A percentile compares a stretch with the other conserved stretches of the same genome.
These are phyloP conservation scores for Sonneratia caseolaris DNA, from an alignment of 345 rosid species.

Conservation along the genomic window DNA sequence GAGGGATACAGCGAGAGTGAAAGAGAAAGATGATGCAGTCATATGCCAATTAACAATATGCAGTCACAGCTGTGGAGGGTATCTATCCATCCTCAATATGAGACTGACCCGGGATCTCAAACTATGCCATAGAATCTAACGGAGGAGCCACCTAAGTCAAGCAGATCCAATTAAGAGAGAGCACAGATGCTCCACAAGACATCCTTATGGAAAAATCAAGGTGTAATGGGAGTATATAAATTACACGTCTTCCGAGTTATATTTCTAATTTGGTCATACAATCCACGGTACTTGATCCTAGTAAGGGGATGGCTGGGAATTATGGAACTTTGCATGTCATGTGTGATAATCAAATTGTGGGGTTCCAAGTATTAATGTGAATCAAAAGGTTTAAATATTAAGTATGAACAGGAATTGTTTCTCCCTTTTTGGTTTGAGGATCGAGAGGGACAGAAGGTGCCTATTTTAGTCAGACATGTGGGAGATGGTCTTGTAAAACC, in stretches of 20 bases:
- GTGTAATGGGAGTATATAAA: no score
- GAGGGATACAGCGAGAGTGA: neutral
- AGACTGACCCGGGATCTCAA: neutral
- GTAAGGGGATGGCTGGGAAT: neutral
- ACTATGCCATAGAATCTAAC: no score
- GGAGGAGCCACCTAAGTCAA: no score
- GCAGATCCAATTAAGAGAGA: no score
- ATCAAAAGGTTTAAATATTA: neutral
- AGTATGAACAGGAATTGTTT: no score
- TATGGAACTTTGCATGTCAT: neutral
- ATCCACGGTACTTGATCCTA: no score
- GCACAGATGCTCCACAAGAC: no score
- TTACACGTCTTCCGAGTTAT: no score
- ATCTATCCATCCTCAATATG: neutral
- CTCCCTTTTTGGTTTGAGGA: no score
- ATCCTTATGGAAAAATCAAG: no score
- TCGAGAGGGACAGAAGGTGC: neutral
- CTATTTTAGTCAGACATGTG: neutral
- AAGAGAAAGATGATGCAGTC: neutral
- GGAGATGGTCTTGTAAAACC: conserved; percentile 18
- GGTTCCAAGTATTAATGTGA: neutral
- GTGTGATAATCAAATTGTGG: neutral
- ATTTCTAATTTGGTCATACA: no score
- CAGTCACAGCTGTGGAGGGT: neutral
- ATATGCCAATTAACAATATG: neutral